These are phyloP conservation scores for Candida bentonensis DNA, from an alignment of 805 yeast species.

Conservation along the genomic window DNA sequence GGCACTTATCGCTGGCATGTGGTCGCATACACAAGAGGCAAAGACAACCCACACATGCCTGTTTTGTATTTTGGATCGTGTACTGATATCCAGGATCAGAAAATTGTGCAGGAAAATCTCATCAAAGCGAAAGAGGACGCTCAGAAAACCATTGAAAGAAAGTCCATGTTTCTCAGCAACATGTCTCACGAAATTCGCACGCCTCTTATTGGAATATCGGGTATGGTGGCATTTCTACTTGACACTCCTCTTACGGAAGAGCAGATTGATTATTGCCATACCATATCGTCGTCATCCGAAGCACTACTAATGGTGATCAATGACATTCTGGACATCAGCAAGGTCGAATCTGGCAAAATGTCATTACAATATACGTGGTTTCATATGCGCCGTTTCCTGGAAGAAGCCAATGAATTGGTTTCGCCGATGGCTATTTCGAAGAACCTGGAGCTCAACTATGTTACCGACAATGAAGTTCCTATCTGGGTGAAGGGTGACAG, in stretches of 20 bases:
- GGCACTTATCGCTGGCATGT: slow-evolving; percentile 21
- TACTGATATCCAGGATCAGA: slow-evolving; percentile 22
- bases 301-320: slow-evolving; percentile 22
- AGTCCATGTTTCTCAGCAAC: slow-evolving; percentile 24
- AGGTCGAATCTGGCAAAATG: slow-evolving; percentile 25
- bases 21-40: slow-evolving; percentile 14
- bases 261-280: slow-evolving; percentile 23
- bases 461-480: slow-evolving; percentile 19
- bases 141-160: slow-evolving; percentile 22
- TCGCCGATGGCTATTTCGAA: slow-evolving; percentile 22
- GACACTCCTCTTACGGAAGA: slow-evolving; percentile 20
- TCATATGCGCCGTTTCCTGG: slow-evolving; percentile 19
- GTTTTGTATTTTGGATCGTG: slow-evolving; percentile 21
- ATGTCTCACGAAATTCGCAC: slow-evolving; percentile 25
- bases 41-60: slow-evolving; percentile 7
- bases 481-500: slow-evolving; percentile 21
- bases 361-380: slow-evolving; percentile 18
- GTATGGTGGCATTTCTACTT: slow-evolving; percentile 22
- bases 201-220: slow-evolving; percentile 24
- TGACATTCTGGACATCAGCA: slow-evolving; percentile 22
- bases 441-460: slow-evolving; percentile 19
- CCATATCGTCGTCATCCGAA: slow-evolving; percentile 21
- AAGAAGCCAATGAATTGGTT: slow-evolving; percentile 21
- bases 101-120: slow-evolving; percentile 20
- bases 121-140: slow-evolving; percentile 22